phyloP scores from a whole-genome alignment of 176 grass and related monocot genomes.

The Pontederia crassipes region DNA sequence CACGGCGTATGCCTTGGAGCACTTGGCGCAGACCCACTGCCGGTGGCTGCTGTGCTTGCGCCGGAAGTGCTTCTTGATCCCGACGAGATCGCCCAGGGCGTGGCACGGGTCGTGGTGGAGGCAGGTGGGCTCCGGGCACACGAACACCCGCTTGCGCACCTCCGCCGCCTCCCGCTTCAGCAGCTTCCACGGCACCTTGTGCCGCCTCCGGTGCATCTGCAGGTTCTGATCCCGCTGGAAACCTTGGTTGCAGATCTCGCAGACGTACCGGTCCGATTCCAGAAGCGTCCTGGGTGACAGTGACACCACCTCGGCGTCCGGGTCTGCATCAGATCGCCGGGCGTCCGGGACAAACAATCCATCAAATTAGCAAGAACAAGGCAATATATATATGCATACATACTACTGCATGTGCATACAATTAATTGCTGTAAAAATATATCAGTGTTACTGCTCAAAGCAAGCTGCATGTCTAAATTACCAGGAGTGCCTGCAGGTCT shows the following conservation, averaged over 20 bases:
- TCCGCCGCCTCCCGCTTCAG: conserved; percentile 56
- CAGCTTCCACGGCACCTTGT: conserved; percentile 87
- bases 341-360: no score
- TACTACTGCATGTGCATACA: not conserved
- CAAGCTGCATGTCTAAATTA: not conserved
- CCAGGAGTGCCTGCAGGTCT: conserved; percentile 85
- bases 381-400: no score
- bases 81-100: conserved; percentile 63
- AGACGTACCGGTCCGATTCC: conserved; percentile 64
- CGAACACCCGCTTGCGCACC: conserved; percentile 67
- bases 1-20: conserved; percentile 87
- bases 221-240: conserved; percentile 22
- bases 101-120: conserved; percentile 71
- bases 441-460: not conserved
- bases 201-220: conserved; percentile 79
- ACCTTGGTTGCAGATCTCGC: conserved; percentile 18
- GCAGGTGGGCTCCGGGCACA: conserved; percentile 90
- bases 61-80: conserved; percentile 90
- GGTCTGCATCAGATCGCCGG: conserved; percentile 28
- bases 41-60: conserved; percentile 80
- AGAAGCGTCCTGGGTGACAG: conserved; percentile 80
- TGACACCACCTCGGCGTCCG: conserved; percentile 89
- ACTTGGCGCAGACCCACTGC: conserved; percentile 66
- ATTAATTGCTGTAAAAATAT: conserved; percentile 8
- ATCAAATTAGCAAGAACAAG: no score